Evolutionary conservation across 2,329 filamentous ascomycete species (phyloP), one percentile per base, ranked within the genome.

Genomic region (Aureobasidium sp.): DNA sequence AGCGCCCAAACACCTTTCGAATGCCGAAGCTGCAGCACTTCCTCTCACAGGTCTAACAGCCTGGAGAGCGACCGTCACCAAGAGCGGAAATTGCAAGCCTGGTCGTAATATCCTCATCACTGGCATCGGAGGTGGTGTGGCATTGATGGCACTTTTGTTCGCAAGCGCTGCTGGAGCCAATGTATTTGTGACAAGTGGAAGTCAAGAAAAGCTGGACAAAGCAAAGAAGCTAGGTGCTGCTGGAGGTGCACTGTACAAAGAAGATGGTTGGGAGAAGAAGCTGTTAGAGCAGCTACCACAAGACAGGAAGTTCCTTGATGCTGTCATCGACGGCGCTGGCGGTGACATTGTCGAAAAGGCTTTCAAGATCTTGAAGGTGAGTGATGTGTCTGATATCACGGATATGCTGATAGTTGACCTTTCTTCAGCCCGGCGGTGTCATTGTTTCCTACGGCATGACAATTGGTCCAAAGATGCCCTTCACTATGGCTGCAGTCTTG

Each of bases 361-460:
- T 1, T 72, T 76, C 41, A 82, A 75, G 64, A 64, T 95, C 49
- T 73, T 97, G 49, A 90, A 88, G 69, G 74, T 75, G 57, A 62
- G 63, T 56, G 6, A 11, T 56, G 44, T 37, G 35, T 24, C 16
- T 10, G 22, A 4, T 32, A 21, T n/a, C n/a, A 19, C 7, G 3
- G 29, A n/a, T 3, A 3, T 21, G 3, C 8, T 7, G 3, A 6
- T 3, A 8, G 34, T 27, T 51, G 11, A 51, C 27, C 1, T 16
- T 17, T 21, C 47, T 8, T 54, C n/a, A 76, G 79, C 70, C 79
- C 1, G 91, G 93, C 5, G 93, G 90, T 52, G 77, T 91, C n/a
- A 84, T 97, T 55, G 80, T 84, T 2, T 76, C 84, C 60, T 97
- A 97, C 67, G 91, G 93, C 56, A 96, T 97, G 91, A 97, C 91